Evolutionary conservation across 768 basidiomycete genomes (phyloP), one percentile per base, ranked within the genome.

Genomic region (Hericium alpestre): DNA sequence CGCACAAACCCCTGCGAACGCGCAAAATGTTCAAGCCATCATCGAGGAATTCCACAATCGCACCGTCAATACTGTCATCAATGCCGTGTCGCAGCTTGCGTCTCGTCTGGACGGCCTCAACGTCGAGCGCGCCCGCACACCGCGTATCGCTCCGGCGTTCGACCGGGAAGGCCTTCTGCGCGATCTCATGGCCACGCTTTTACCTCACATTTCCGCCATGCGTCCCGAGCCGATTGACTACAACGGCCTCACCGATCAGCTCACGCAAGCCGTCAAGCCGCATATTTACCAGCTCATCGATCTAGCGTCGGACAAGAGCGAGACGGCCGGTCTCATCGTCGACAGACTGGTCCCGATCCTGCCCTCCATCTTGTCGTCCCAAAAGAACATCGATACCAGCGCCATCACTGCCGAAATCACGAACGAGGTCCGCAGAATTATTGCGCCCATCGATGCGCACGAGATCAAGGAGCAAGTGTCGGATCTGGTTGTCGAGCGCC

Each of bases 381-480:
- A 69, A 6, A 64, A 75, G 25, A 60, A 68, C 20, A 43, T 76
- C 38, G 83, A 91, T 63, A 75, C 76, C 1, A 77, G 81, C 51
- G 73, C 75, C 2, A 70, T 91, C 51, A 76, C 80, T 8, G 66
- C 75, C 23, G 75, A 87, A 59, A 72, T 93, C 52, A 80, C 80
- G 4, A 71, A 79, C 1, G 90, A 91, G 68, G 77, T 93, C 43
- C 80, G 84, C 54, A 78, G 79, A 22, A 79, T 83, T 25, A 83
- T 88, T 58, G 84, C 82, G 0, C 86, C 86, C 0, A 79, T 92
- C 22, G 90, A 93, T 64, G 81, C 87, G 0, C 87, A 90, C 63
- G 86, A 87, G 67, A 87, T 93, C 66, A 90, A 90, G 73, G 90
- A 92, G 65, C 87, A 90, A 64, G 89, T 93, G 0, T 87, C 90